Percentiles rank a stretch among this genome's conserved stretches.
These are phyloP conservation scores for Vitis hybrid DNA, from an alignment of 177 flowering plant genomes.

Conservation along the genomic window DNA sequence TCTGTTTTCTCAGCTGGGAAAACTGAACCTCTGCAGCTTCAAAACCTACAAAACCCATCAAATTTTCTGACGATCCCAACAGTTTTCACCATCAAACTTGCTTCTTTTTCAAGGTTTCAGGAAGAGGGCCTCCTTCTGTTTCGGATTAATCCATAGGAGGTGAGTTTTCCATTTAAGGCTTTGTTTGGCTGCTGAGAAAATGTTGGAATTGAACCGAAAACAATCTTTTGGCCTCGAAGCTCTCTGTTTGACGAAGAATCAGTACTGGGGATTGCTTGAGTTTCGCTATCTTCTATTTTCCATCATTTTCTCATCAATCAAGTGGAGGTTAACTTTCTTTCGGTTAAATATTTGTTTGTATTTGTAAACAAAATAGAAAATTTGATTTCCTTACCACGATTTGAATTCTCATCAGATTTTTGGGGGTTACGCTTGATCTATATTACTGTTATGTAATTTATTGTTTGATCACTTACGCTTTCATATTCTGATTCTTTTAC, in stretches of 20 bases:
- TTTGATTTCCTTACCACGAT: too few relatives aligned
- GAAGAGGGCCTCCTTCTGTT: conserved; percentile 5
- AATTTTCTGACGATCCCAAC: not conserved
- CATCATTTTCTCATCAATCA: not conserved
- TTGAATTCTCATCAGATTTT: too few relatives aligned
- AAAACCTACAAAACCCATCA: not conserved
- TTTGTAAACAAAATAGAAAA: too few relatives aligned
- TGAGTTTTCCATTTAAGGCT: not conserved
- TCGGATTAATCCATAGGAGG: not conserved
- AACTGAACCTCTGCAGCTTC: too few relatives aligned
- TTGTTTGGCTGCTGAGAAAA: not conserved
- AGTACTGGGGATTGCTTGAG: too few relatives aligned
- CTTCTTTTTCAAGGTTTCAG: not conserved
- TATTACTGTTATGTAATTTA: too few relatives aligned
- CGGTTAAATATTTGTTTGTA: too few relatives aligned
- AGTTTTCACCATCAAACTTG: conserved; percentile 5
- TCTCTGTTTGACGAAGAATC: not conserved
- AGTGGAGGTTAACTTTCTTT: not conserved
- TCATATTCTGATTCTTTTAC: not conserved
- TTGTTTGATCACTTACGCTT: not conserved
- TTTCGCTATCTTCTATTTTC: not conserved
- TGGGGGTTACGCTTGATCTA: too few relatives aligned
- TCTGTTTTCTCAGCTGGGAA: not conserved
- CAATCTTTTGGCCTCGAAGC: not conserved
- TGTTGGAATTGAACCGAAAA: not conserved